Conservation (phyloP, 2,329 filamentous ascomycete species). For the Cladophialophora exuberans region DNA sequence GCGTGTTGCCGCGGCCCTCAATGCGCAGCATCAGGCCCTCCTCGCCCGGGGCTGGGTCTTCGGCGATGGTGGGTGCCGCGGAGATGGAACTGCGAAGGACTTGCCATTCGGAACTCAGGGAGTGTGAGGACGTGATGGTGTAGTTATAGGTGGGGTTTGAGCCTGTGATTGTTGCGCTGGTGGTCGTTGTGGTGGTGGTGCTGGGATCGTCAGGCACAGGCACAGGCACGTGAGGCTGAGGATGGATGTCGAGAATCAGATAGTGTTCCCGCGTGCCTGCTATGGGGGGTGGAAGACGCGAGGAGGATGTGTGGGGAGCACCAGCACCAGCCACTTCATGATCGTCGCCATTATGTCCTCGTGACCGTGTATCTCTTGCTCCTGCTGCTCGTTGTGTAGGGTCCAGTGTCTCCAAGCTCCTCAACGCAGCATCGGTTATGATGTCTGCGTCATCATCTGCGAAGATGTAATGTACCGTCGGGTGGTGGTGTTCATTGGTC, state of each 20-base stretch:
- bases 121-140: slow-evolving; percentile 69
- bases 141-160: slow-evolving; percentile 36
- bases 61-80: slow-evolving; percentile 66
- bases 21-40: slow-evolving; percentile 50
- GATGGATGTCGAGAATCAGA: slow-evolving; percentile 59
- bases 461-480: slow-evolving; percentile 89
- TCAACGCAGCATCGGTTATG: slow-evolving; percentile 67
- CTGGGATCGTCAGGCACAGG: neutral
- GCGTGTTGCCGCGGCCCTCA: slow-evolving; percentile 38
- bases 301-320: slow-evolving; percentile 28
- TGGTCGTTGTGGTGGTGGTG: slow-evolving; percentile 30
- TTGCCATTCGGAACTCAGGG: slow-evolving; percentile 75
- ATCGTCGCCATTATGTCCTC: slow-evolving; percentile 13
- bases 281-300: slow-evolving; percentile 51
- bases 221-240: slow-evolving; percentile 27
- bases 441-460: slow-evolving; percentile 84
- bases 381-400: slow-evolving; percentile 26
- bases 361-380: neutral
- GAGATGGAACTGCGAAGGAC: slow-evolving; percentile 58
- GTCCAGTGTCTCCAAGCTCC: slow-evolving; percentile 50
- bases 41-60: slow-evolving; percentile 49
- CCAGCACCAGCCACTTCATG: slow-evolving; percentile 31
- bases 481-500: slow-evolving; percentile 77
- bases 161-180: slow-evolving; percentile 52
- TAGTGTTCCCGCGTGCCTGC: slow-evolving; percentile 58